These are phyloP conservation scores for Starmerella scarabaei DNA, from an alignment of 805 yeast species.

Conservation along the genomic window DNA sequence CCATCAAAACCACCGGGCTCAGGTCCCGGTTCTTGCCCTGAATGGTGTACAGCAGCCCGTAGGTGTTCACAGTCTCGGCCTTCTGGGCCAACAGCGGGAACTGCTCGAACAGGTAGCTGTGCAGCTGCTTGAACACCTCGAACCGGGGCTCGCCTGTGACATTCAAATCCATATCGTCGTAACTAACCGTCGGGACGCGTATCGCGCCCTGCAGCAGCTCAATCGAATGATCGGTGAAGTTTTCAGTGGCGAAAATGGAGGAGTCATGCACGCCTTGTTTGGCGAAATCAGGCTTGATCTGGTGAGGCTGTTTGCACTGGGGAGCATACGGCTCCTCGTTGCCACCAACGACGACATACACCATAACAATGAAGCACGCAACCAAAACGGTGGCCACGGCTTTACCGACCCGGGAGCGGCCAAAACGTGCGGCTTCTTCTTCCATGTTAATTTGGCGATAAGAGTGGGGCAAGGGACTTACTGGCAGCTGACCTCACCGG, in stretches of 20 bases:
- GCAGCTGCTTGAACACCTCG: conserved; percentile 38
- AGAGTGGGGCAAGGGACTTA: too few species aligned
- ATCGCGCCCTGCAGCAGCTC: conserved; percentile 36
- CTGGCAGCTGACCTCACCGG: too few species aligned
- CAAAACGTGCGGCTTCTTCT: neutral
- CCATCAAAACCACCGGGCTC: conserved; percentile 56
- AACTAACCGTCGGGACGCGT: conserved; percentile 49
- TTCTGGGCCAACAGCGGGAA: conserved; percentile 43
- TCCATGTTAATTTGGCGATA: too few species aligned
- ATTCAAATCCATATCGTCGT: conserved; percentile 37
- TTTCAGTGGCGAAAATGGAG: conserved; percentile 5
- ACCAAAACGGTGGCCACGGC: neutral
- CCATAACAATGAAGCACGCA: neutral
- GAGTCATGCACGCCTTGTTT: conserved; percentile 5
- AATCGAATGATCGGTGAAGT: conserved; percentile 12
- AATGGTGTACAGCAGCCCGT: conserved; percentile 51
- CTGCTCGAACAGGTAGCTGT: conserved; percentile 38
- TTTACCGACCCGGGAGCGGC: neutral
- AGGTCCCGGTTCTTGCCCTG: conserved; percentile 37
- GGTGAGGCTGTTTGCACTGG: conserved; percentile 8
- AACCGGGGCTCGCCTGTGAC: conserved; percentile 43
- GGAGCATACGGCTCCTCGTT: neutral
- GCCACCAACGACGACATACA: neutral
- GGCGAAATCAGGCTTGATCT: conserved; percentile 7
- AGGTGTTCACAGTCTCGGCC: conserved; percentile 42